Base-by-base conservation (phyloP, 192 early-diverging fungal species). In the Backusella westeae region DNA sequence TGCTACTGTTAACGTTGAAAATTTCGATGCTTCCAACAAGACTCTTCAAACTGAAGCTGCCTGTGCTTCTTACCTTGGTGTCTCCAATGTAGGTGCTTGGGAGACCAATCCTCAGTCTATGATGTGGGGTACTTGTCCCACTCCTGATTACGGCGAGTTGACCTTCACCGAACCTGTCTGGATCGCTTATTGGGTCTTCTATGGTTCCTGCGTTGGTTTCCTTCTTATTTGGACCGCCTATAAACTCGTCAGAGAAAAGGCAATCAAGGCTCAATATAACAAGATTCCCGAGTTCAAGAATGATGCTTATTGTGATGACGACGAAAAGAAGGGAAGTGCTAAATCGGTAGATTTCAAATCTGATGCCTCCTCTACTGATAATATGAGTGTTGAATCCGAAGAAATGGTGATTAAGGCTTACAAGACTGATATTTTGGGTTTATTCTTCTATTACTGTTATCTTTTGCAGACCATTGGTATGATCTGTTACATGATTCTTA, bases 361-460 rank as follows among this genome's bases (percentile, higher is more conserved):
- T 38, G 71, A 79, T 39, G 56, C 75, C 21, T 53, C 71, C 1
- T 67, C 68, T 52, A 42, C 44, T 35, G 59, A 76, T 17, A 29
- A 63, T 14, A 63, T 63, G 56, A 63, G 56, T 63, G 23, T 63
- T 26, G 42, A 36, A 14, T 29, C 67, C 35, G 74, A 78, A 19
- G 76, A 82, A 46, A 84, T 85, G 67, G 66, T 82, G 1, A 72
- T 89, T 29, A 81, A 75, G 41, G 86, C 78, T 14, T 89, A 86
- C 75, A 82, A 80, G 46, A 78, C 77, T 71, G 75, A 82, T 76
- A 67, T 73, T n/a, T 75, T 84, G 34, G 88, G 88, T 71, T 80
- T 79, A 6, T 42, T 77, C 21, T 80, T 82, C 71, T 79, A 77
- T 71, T 75, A 53, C n/a, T 34, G 81, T 6, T 83, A 85, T 41